Base-by-base conservation (phyloP, 1,139 yeast genomes). In the Pichia sp. region DNA sequence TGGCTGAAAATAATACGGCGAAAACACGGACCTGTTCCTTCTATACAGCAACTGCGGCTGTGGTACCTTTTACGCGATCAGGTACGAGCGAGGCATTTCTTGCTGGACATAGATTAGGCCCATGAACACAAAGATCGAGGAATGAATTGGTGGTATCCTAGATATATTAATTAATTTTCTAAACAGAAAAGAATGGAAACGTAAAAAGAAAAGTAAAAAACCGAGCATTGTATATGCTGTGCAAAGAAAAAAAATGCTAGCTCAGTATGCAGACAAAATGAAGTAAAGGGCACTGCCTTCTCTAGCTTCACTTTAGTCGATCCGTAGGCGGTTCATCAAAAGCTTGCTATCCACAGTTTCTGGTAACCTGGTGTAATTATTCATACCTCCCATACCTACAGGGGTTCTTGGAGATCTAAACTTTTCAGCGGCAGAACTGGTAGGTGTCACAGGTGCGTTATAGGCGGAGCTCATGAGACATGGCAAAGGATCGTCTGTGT, bases 281-380 rank as follows among this genome's bases (percentile, higher is more conserved):
- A 9, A 10, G 45, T n/a, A 42, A 42, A 20, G 45, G 27, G 29
- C 30, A 42, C 12, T 9, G 45, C 14, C 27, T 42, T 7, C 30
- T 20, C 10, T 17, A 17, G 30, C 30, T 42, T 10, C 17, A 9
- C 27, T 20, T 48, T 36, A 51, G 7, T 46, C 49, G 27, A 51
- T 51, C 34, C 53, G 41, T 20, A 51, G 47, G 33, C 48, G 34
- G 34, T 51, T 46, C 36, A 51, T 40, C 27, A 51, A 24, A 10
- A 34, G 46, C 16, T 51, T 51, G 20, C 38, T 24, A 31, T 51
- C 45, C 16, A 51, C 31, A 3, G 49, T 7, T 5, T 45, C 48
- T 3, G 45, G 44, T 16, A 50, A 20, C 38, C 27, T 48, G 16
- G 50, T 29, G 12, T n/a, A n/a, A 16, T 16, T 33, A 27, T 24